Base-by-base conservation (phyloP, 306 rosid species). In the Vicia faba region DNA sequence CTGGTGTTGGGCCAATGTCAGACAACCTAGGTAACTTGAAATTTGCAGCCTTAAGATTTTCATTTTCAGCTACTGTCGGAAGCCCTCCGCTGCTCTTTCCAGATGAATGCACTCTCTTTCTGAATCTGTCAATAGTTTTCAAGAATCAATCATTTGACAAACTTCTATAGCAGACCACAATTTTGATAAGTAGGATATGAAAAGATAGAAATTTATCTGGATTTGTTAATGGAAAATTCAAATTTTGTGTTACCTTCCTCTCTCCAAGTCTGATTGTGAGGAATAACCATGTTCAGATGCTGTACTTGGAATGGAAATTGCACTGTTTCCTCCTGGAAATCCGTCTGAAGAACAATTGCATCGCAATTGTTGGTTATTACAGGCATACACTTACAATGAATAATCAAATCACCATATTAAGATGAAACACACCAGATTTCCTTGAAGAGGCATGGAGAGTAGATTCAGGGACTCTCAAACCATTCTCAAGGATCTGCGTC, bases 51-150 rank as follows among this genome's bases (percentile, higher is more conserved):
- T 85, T 26, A 4, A 25, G 83, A 65, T 72, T 74, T 35, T 73
- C 82, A 53, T 80, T 79, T 78, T 89, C 98, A 3, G 74, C 81
- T 33, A 89, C 84, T 18, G 96, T 82, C 65, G 80, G 82, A 19
- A 90, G 96, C 68, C 86, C 84, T 50, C 82, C 77, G 0, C 78
- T 82, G 71, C 85, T 73, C 60, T 74, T 76, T 82, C 71, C 83
- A 7, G 93, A 92, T 20, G 87, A 86, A 74, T 64, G 78, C 64
- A 82, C 80, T 79, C 70, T 84, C 84, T 66, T 86, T 84, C 67
- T 65, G 25, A 66, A 64, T 66, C 89, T 88, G 77, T 81, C 48
- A 66, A 68, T 12, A 57, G 55, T 69, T 72, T 50, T 58, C 43
- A 64, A 65, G 26, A 19, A 44, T 77, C 54, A 66, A 26, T 23